Evolutionary conservation across 352 stramenopile species (phyloP), one percentile per base, ranked within the genome.

Genomic region (Plasmopara halstedii): DNA sequence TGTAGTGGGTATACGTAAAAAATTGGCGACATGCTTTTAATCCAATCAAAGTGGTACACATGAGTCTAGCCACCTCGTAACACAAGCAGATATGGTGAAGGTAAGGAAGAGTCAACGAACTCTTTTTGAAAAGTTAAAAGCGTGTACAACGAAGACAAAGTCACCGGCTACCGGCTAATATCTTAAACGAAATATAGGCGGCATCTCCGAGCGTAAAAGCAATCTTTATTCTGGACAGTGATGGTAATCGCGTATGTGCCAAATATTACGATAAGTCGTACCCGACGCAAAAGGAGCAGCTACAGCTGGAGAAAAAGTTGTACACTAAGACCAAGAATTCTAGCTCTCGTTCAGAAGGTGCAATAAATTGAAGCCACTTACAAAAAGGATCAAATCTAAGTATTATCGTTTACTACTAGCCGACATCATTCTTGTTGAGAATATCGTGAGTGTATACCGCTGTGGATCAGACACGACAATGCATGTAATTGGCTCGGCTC

Each of bases 231-330:
- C 53, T 94, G 46, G 83, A 90, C 63, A 89, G 67, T 49, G 85
- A 96, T 43, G 85, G 85, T 46, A 91, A 83, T 47, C 83, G 85
- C 46, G 71, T 96, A 52, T 91, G 84, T 42, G 83, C 85, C 62
- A 96, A 96, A 74, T 95, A 95, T 72, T 96, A 95, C 46, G 83
- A 94, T 62, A 87, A 88, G 62, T 84, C 77, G 56, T 92, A 92
- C 57, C 77, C 77, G 50, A 78, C 80, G 17, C 58, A 81, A 34
- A 94, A 89, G 63, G 83, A 92, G 33, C 83, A 96, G 53, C 62
- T 88, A 26, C 73, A 67, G 34, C 77, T 95, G 32, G 85, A 96
- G 69, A 91, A 91, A 58, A 95, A 93, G 65, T 67, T 96, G 29
- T 91, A 81, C 64, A 55, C 74, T 33, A 96, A 96, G 69, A 95